Evolutionary conservation across 305 asterid genomes (phyloP).

Genomic region (Fraxinus velutina): DNA sequence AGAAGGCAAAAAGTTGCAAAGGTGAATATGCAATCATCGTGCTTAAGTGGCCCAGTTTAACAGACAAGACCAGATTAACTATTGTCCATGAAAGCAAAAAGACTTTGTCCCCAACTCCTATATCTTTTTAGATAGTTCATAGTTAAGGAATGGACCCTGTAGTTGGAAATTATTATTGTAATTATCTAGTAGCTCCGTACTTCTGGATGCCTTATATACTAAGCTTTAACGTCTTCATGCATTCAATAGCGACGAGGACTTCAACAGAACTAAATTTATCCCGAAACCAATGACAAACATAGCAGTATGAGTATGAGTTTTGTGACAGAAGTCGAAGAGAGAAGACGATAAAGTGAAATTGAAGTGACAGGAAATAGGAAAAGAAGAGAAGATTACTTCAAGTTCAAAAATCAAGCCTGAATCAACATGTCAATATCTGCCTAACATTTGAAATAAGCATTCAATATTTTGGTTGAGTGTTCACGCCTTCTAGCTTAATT

Average conservation of each 20-base stretch:
- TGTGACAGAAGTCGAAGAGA: background rate
- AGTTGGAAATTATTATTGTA: background rate
- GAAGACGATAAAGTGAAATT: background rate
- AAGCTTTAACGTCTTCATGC: background rate
- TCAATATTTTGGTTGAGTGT: background rate
- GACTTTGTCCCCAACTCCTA: background rate
- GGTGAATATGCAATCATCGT: background rate
- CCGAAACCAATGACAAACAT: background rate
- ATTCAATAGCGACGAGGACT: background rate
- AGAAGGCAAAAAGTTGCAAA: background rate
- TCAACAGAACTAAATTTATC: background rate
- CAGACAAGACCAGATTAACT: background rate
- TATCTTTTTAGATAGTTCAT: background rate
- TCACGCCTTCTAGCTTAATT: background rate
- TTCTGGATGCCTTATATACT: background rate
- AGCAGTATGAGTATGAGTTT: background rate
- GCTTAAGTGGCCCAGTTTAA: background rate
- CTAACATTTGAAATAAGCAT: background rate
- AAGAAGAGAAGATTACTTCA: background rate
- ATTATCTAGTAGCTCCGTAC: background rate
- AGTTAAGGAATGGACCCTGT: background rate
- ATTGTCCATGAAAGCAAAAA: background rate
- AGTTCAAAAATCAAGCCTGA: background rate
- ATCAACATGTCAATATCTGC: background rate
- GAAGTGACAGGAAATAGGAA: slow-evolving; percentile 12